Conservation (phyloP, 2,329 filamentous ascomycete genomes). For the Aciculosporium take region DNA sequence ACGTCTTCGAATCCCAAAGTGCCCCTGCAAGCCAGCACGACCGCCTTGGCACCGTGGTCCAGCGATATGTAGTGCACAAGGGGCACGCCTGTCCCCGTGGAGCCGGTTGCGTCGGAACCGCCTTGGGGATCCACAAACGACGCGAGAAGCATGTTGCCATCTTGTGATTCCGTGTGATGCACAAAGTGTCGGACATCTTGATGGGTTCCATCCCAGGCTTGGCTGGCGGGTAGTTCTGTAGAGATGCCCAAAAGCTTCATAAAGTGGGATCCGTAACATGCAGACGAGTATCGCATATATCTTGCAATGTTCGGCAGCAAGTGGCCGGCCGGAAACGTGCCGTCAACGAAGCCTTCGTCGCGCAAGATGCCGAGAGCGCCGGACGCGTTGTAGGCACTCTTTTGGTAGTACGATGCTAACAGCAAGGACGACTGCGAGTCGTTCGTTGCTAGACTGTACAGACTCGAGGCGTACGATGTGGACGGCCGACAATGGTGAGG, state of each 20-base stretch:
- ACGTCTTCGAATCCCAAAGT: slow-evolving; percentile 63
- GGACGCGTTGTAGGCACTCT: slow-evolving; percentile 32
- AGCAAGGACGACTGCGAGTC: slow-evolving; percentile 41
- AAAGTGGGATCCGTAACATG: slow-evolving; percentile 50
- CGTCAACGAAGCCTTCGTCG: slow-evolving; percentile 38
- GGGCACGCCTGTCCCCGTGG: slow-evolving; percentile 51
- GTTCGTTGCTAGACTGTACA: slow-evolving; percentile 46
- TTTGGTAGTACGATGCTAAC: slow-evolving; percentile 33
- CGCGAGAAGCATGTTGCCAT: slow-evolving; percentile 47
- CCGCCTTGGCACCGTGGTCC: slow-evolving; percentile 56
- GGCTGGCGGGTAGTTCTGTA: slow-evolving; percentile 30
- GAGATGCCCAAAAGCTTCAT: slow-evolving; percentile 48
- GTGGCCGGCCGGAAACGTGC: slow-evolving; percentile 45
- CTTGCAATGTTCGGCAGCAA: slow-evolving; percentile 47
- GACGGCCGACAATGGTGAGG: slow-evolving; percentile 11
- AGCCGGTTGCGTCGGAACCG: slow-evolving; percentile 49
- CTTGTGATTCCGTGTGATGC: slow-evolving; percentile 43
- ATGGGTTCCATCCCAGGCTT: slow-evolving; percentile 34
- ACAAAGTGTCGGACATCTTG: slow-evolving; percentile 49
- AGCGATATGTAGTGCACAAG: slow-evolving; percentile 61
- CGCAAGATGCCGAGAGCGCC: slow-evolving; percentile 35
- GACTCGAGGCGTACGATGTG: slow-evolving; percentile 31
- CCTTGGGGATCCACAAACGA: slow-evolving; percentile 58
- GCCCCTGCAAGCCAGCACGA: slow-evolving; percentile 58
- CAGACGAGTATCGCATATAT: slow-evolving; percentile 53